phyloP scores from a whole-genome alignment of 2,329 filamentous ascomycete genomes.

The Sclerotinia subarctica region DNA sequence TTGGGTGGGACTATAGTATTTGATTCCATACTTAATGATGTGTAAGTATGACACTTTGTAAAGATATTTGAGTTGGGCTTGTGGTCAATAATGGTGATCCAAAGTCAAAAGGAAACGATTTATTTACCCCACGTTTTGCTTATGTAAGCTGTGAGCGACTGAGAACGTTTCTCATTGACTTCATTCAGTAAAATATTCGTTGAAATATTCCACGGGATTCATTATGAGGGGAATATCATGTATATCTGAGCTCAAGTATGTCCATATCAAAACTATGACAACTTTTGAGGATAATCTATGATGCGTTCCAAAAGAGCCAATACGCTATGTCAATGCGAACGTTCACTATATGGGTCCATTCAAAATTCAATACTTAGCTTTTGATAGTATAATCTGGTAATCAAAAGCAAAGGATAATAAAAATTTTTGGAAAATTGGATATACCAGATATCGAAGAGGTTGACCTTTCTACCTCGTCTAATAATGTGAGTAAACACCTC shows the following conservation, averaged over 20 bases:
- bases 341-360: no score
- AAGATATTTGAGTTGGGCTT: neutral
- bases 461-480: neutral
- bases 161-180: neutral
- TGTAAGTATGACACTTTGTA: neutral
- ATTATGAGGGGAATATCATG: neutral
- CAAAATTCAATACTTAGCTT: neutral
- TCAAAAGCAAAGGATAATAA: neutral
- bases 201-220: neutral
- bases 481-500: neutral
- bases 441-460: no score
- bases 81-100: neutral
- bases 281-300: neutral
- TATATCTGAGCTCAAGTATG: no score
- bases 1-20: neutral
- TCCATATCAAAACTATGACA: no score
- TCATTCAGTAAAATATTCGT: neutral
- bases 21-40: neutral
- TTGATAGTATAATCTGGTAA: neutral
- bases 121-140: slow-evolving; percentile 6
- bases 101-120: neutral
- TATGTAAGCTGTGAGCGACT: neutral
- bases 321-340: no score
- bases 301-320: neutral
- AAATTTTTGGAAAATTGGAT: no score